phyloP scores from a whole-genome alignment of 2,329 filamentous ascomycete genomes.

The Aspergillus aculeatinus region DNA sequence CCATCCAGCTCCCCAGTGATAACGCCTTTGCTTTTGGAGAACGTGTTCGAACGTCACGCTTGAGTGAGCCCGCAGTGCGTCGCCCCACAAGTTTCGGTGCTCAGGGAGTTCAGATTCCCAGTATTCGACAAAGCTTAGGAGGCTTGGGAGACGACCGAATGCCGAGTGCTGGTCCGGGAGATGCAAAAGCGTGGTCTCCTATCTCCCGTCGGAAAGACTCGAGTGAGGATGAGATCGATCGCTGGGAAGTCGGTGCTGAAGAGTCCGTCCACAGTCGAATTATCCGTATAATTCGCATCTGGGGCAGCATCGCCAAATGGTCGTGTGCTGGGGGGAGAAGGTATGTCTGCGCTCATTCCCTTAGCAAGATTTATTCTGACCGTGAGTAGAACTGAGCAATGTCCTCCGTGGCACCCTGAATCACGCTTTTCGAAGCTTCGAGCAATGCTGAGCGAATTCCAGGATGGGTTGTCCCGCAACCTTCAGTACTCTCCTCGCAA shows the following conservation, averaged over 20 bases:
- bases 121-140: constrained; percentile 41
- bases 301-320: constrained; percentile 57
- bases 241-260: constrained; percentile 54
- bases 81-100: constrained; percentile 42
- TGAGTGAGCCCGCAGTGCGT: constrained; percentile 46
- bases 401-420: constrained; percentile 54
- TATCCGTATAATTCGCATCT: constrained; percentile 56
- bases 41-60: constrained; percentile 52
- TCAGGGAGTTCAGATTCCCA: constrained; percentile 44
- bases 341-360: constrained; percentile 31
- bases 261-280: constrained; percentile 56
- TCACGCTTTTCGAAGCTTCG: constrained; percentile 51
- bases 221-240: constrained; percentile 46
- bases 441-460: constrained; percentile 50
- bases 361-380: background rate
- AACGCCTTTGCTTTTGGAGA: constrained; percentile 56
- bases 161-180: constrained; percentile 33
- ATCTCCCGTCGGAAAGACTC: constrained; percentile 40
- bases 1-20: constrained; percentile 57
- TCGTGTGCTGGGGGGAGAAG: constrained; percentile 55
- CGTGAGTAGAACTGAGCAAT: constrained; percentile 43
- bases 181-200: constrained; percentile 41
- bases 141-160: constrained; percentile 40
- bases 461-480: constrained; percentile 52
- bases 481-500: constrained; percentile 53